Conservation (phyloP, 2,329 filamentous ascomycete species). For the Teratosphaeria destructans region DNA sequence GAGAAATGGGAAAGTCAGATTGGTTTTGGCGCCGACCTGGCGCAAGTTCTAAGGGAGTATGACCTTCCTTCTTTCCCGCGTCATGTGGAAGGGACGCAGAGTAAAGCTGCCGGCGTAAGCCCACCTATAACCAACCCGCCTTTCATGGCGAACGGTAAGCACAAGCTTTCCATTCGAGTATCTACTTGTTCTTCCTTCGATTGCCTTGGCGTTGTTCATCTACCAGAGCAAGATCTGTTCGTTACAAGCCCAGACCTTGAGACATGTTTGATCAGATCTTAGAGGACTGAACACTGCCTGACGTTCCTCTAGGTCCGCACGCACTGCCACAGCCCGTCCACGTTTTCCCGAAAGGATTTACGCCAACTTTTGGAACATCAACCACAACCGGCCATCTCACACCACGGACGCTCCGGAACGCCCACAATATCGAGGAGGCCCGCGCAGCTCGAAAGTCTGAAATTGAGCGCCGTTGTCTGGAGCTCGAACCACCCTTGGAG, state of each 20-base stretch:
- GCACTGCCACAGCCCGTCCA: conserved; percentile 20
- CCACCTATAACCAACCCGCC: conserved; percentile 7
- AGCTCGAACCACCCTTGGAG: conserved; percentile 55
- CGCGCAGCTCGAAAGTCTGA: conserved; percentile 56
- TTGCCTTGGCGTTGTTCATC: background rate
- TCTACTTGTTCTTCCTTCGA: background rate
- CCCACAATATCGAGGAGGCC: conserved; percentile 52
- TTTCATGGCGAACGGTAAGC: conserved; percentile 18
- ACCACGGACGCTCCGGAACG: conserved; percentile 40
- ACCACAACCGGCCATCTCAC: background rate
- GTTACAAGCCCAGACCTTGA: background rate
- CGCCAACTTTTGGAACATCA: background rate
- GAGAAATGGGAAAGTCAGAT: conserved; percentile 56
- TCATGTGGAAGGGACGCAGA: conserved; percentile 9
- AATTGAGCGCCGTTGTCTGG: conserved; percentile 57
- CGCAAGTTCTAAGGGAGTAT: conserved; percentile 23
- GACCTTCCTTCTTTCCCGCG: conserved; percentile 21
- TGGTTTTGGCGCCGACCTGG: conserved; percentile 17
- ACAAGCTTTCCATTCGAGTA: background rate
- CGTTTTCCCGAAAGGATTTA: conserved; percentile 10
- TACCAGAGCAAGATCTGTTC: background rate
- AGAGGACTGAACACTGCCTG: conserved; percentile 3
- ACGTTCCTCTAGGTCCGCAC: conserved; percentile 15
- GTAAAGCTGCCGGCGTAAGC: conserved; percentile 14
- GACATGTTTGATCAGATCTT: background rate